Evolutionary conservation across 371 early-diverging fungal genomes (phyloP), one percentile per base, ranked within the genome.

Genomic region (Rhizopus arrhizus): DNA sequence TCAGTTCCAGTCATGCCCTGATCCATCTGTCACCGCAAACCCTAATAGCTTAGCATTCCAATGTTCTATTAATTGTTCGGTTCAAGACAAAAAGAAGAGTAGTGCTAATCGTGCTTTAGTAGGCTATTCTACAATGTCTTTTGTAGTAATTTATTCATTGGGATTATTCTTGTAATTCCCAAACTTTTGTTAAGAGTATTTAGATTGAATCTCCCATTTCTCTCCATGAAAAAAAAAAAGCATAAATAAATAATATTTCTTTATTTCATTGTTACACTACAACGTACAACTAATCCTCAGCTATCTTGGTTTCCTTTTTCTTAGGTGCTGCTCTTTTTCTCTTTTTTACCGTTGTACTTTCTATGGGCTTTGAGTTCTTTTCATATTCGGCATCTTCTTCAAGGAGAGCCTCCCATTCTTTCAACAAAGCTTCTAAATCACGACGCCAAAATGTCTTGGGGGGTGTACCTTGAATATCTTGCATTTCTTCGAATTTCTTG

Each of bases 391-490:
- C 77, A 55, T 80, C 80, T 46, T 75, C 70, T n/a, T 66, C 16
- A 7, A 80, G 53, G 0, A 80, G 31, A 3, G 40, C 56, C 32
- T 93, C 80, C 95, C 94, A 96, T 61, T 87, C 84, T 16, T 62
- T 77, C 43, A 90, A 51, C 49, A 97, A 86, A 7, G 70, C 82
- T 5, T 93, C 90, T 36, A 99, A 68, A 69, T 99, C 99, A 28
- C 81, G 72, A 5, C 83, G 75, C 99, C 99, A 99, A 52, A 99
- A 77, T 53, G 92, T 88, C 55, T 87, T 80, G 3, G 93, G 85
- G 3, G 93, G 77, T 51, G 86, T 90, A 1, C 73, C 78, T 22
- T 85, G 69, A 56, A 99, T 71, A 1, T 68, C 66, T 35, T 90
- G 84, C 16, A 98, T 83, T 70, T 95, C 92, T 7, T 66, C 58